Evolutionary conservation across 805 yeast species (phyloP), one percentile per base, ranked within the genome.

Genomic region (Starmerella sirachaensis): DNA sequence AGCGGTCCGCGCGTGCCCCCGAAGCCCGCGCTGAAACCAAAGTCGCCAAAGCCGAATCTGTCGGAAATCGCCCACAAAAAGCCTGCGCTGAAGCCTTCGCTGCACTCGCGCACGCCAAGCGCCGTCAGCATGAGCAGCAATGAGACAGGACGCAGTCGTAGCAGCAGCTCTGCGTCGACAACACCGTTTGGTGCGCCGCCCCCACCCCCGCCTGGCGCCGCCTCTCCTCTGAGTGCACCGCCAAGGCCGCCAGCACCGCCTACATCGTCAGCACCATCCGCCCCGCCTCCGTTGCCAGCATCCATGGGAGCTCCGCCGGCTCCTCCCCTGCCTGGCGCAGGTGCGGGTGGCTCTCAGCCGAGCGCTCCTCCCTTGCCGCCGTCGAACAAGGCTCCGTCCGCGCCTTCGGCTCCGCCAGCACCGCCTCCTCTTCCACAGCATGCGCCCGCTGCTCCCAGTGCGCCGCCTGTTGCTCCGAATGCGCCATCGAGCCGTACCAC

Each of bases 361-460:
- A n/a, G n/a, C n/a, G n/a, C n/a, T n/a, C n/a, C n/a, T n/a, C n/a
- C n/a, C n/a, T n/a, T n/a, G n/a, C n/a, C n/a, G n/a, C n/a, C n/a
- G n/a, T n/a, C n/a, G n/a, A n/a, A n/a, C n/a, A n/a, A n/a, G 33
- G 35, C 35, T 19, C 42, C 38, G 34, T 31, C 33, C 6, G 18
- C 33, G 12, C 38, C 42, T 8, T 41, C 48, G 8, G 25, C 51
- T 21, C 38, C 48, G 11, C 41, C 58, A 16, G 55, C 57, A 6
- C 44, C 55, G 8, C 52, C 57, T 18, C 32, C 47, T 18, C 41
- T 47, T 40, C 39, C 56, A 11, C 40, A 52, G 8, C 39, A 14
- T 10, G 56, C 12, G 36, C 62, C 14, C n/a, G 27, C 35, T 6
- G 57, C 63, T 10, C 56, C 64, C n/a, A 36, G 55, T 9, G 38